These are phyloP conservation scores for Lentinus brumalis DNA, from an alignment of 768 basidiomycete genomes.

Conservation along the genomic window DNA sequence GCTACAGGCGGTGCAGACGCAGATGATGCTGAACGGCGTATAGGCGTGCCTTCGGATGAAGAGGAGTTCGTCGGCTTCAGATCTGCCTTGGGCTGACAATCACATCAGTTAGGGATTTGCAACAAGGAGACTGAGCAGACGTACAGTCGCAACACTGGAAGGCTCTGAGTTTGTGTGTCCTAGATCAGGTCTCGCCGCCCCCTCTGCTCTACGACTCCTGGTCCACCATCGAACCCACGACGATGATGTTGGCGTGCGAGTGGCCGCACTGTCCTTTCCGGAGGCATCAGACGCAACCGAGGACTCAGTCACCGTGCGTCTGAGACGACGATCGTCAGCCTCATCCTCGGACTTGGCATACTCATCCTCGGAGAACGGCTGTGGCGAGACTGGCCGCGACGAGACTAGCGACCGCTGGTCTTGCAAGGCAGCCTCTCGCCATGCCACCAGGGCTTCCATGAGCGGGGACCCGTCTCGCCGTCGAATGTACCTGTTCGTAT, in stretches of 20 bases:
- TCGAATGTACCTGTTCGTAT: constrained; percentile 67
- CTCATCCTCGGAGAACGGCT: constrained; percentile 37
- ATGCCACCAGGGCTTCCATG: constrained; percentile 70
- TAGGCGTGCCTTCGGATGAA: neutral
- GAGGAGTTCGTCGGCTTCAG: neutral
- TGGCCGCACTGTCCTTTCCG: constrained; percentile 9
- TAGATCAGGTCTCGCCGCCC: constrained; percentile 21
- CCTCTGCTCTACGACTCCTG: constrained; percentile 42
- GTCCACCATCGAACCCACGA: constrained; percentile 91
- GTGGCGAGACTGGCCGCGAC: constrained; percentile 40
- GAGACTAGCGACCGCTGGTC: constrained; percentile 26
- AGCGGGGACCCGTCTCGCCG: constrained; percentile 73
- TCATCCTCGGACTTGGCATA: constrained; percentile 28
- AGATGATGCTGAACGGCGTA: constrained; percentile 7
- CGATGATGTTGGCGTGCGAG: constrained; percentile 47
- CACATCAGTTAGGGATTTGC: neutral
- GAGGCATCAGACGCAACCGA: neutral
- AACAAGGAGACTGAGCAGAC: neutral
- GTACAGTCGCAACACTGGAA: neutral
- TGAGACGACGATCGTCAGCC: constrained; percentile 8
- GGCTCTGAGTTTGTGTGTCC: constrained; percentile 22
- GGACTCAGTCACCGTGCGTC: constrained; percentile 11
- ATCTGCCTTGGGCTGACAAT: constrained; percentile 1
- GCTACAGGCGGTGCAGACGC: constrained; percentile 11
- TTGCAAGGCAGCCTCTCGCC: constrained; percentile 52